These are phyloP conservation scores for Gnetum montanum DNA, from an alignment of 75 land plant species.

Conservation along the genomic window DNA sequence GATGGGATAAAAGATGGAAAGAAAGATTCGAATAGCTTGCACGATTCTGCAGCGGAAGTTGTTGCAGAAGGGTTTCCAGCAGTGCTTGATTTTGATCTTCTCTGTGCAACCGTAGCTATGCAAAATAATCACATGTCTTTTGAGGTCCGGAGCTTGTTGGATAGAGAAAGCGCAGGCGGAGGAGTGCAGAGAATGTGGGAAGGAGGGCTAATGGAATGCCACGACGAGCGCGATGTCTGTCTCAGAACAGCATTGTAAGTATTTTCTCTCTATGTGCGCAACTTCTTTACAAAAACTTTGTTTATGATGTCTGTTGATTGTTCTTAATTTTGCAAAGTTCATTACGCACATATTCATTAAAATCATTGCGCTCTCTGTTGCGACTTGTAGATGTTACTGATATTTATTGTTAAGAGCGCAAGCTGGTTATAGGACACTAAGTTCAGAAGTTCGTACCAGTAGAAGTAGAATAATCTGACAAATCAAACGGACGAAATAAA, in stretches of 20 bases:
- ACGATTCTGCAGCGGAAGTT: background rate
- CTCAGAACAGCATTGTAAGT: conserved; percentile 54
- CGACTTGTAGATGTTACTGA: too few relatives aligned
- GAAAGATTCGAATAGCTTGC: background rate
- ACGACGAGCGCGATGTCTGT: conserved; percentile 61
- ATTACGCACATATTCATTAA: too few relatives aligned
- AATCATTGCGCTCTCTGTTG: too few relatives aligned
- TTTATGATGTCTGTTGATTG: too few relatives aligned
- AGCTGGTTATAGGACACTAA: too few relatives aligned
- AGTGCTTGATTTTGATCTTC: conserved; percentile 54
- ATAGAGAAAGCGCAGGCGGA: conserved; percentile 7
- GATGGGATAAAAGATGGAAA: background rate
- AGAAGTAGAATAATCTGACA: too few relatives aligned
- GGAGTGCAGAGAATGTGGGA: conserved; percentile 90
- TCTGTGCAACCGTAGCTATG: conserved; percentile 48
- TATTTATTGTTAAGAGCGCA: too few relatives aligned
- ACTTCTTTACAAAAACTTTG: too few relatives aligned
- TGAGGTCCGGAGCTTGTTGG: conserved; percentile 3
- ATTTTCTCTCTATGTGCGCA: background rate
- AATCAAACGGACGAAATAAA: too few relatives aligned
- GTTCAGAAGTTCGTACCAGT: too few relatives aligned
- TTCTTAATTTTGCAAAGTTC: too few relatives aligned
- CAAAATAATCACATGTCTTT: conserved; percentile 28
- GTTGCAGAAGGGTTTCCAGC: conserved; percentile 13
- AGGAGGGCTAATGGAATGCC: conserved; percentile 68